Evolutionary conservation across 2,329 filamentous ascomycete species (phyloP).

Genomic region (Biscogniauxia marginata): DNA sequence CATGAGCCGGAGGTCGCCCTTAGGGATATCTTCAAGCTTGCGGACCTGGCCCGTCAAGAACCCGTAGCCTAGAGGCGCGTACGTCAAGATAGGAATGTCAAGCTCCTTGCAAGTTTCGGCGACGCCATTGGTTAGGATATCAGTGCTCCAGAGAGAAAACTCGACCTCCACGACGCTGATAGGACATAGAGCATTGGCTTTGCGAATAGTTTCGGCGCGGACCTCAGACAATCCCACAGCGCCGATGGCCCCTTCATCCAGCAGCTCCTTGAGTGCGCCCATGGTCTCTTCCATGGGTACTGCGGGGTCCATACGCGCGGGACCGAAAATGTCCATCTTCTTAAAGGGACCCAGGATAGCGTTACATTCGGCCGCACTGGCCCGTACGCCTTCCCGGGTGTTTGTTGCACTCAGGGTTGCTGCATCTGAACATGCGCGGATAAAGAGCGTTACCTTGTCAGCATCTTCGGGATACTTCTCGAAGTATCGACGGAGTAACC

Average conservation of each 20-base stretch:
- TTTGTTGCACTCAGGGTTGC: conserved; percentile 38
- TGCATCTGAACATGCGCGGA: conserved; percentile 44
- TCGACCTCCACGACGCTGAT: conserved; percentile 61
- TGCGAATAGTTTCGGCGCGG: conserved; percentile 35
- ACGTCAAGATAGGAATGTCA: conserved; percentile 55
- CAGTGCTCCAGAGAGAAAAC: conserved; percentile 55
- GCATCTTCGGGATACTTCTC: conserved; percentile 48
- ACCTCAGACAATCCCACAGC: conserved; percentile 33
- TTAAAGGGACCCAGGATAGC: conserved; percentile 43
- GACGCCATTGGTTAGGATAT: conserved; percentile 56
- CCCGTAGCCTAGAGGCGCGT: conserved; percentile 57
- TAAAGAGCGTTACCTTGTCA: conserved; percentile 46
- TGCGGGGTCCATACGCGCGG: conserved; percentile 43
- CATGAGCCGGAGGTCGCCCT: conserved; percentile 41
- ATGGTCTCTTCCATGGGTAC: conserved; percentile 32
- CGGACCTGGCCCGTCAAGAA: conserved; percentile 49
- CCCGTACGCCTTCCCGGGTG: conserved; percentile 37
- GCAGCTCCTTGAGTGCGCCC: conserved; percentile 27
- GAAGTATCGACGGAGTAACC: conserved; percentile 50
- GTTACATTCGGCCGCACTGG: conserved; percentile 46
- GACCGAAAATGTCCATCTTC: conserved; percentile 49
- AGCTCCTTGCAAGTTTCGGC: conserved; percentile 53
- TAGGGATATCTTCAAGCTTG: conserved; percentile 42
- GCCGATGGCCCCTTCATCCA: conserved; percentile 31
- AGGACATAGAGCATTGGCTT: conserved; percentile 50